These are phyloP conservation scores for Moricandia moricandioides DNA, from an alignment of 345 rosid genomes.

Conservation along the genomic window DNA sequence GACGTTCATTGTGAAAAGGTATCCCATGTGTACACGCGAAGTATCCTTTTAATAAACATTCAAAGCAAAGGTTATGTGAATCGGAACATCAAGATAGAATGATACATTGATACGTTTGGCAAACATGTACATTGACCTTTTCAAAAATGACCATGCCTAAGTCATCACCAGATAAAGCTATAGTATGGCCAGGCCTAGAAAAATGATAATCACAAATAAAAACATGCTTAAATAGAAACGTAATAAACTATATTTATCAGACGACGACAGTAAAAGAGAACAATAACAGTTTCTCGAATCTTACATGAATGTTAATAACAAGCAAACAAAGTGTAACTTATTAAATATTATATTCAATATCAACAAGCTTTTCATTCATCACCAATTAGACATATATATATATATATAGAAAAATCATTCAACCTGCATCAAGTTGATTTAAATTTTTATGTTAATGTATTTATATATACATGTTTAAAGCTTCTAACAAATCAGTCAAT, in stretches of 20 bases:
- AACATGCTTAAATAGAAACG: neutral
- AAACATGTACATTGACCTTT: neutral
- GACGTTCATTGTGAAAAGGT: slow-evolving; percentile 21
- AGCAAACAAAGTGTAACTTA: neutral
- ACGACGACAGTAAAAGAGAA: neutral
- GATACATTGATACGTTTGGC: slow-evolving; percentile 20
- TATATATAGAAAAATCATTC: neutral
- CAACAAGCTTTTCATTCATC: neutral
- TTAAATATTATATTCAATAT: neutral
- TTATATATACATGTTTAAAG: neutral
- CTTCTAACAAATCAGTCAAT: neutral
- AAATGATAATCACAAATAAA: neutral
- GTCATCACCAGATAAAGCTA: neutral
- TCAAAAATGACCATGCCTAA: slow-evolving; percentile 7
- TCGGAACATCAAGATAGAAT: slow-evolving; percentile 7
- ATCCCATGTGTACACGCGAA: slow-evolving; percentile 28
- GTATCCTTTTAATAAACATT: neutral
- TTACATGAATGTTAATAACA: neutral
- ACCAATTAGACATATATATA: neutral
- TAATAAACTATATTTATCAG: neutral
- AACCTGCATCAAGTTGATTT: neutral
- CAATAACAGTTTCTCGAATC: neutral
- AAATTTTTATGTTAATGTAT: neutral
- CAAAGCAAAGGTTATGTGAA: slow-evolving; percentile 24
- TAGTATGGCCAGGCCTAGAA: neutral